phyloP scores from a whole-genome alignment of 176 grass and related monocot species.

The Echinochloa phyllopogon region DNA sequence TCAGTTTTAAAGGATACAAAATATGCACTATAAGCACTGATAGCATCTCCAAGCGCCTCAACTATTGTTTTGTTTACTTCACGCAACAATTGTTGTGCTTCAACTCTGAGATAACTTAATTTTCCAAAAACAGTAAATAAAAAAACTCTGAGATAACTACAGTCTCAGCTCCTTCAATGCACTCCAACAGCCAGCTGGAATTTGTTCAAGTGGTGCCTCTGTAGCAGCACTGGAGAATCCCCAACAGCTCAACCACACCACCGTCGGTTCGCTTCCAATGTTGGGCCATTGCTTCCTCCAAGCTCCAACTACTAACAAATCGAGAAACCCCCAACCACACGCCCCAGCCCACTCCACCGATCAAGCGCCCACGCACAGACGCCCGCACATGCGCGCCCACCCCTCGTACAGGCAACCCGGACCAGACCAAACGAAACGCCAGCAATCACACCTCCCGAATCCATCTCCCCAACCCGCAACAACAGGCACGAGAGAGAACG shows the following conservation, averaged over 20 bases:
- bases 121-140: too few relatives aligned
- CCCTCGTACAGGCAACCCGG: not conserved
- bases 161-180: not conserved
- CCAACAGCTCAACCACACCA: not conserved
- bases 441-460: not conserved
- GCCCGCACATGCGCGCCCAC: not conserved
- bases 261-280: not conserved
- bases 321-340: constrained; percentile 17
- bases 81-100: not conserved
- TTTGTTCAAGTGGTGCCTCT: not conserved
- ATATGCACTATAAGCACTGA: not conserved
- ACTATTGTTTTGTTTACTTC: not conserved
- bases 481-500: not conserved
- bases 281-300: not conserved
- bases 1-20: not conserved
- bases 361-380: not conserved
- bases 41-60: not conserved
- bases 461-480: constrained; percentile 30
- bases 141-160: not conserved
- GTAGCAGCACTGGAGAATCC: not conserved
- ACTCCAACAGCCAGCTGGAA: not conserved
- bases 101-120: not conserved
- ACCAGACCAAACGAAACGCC: not conserved
- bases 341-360: constrained; percentile 28
- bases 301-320: constrained; percentile 22